phyloP scores from a whole-genome alignment of 148 eudicot species.

The Rhododendron simsii region DNA sequence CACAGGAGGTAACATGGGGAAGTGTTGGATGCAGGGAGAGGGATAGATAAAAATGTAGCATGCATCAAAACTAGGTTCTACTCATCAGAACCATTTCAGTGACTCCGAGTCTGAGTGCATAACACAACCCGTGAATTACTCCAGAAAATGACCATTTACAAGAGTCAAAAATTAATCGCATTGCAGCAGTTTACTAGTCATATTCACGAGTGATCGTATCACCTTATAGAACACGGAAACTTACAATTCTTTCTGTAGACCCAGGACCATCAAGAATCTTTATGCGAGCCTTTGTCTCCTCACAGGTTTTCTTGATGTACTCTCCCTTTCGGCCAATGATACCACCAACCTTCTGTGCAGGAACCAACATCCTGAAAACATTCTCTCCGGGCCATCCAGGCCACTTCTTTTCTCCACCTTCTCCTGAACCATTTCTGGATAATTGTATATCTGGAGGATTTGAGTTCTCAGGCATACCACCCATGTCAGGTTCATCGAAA shows the following conservation, averaged over 20 bases:
- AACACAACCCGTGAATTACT: background rate
- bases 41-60: background rate
- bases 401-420: background rate
- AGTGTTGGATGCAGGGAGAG: background rate
- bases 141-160: background rate
- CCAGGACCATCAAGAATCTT: constrained; percentile 9
- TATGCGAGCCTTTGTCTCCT: constrained; percentile 2
- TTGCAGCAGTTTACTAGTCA: background rate
- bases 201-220: background rate
- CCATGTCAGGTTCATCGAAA: background rate
- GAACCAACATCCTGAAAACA: constrained; percentile 5
- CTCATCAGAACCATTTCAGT: background rate
- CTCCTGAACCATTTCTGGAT: background rate
- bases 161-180: background rate
- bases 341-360: background rate
- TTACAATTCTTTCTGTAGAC: background rate
- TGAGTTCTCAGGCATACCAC: background rate
- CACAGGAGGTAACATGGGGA: background rate
- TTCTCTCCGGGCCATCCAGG: constrained; percentile 2
- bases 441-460: background rate
- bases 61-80: constrained; percentile 1
- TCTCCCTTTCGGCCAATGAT: background rate
- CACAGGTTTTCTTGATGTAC: constrained; percentile 1
- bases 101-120: background rate
- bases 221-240: background rate